Conservation (phyloP, 441 rosid species). For the Brassica balearica region DNA sequence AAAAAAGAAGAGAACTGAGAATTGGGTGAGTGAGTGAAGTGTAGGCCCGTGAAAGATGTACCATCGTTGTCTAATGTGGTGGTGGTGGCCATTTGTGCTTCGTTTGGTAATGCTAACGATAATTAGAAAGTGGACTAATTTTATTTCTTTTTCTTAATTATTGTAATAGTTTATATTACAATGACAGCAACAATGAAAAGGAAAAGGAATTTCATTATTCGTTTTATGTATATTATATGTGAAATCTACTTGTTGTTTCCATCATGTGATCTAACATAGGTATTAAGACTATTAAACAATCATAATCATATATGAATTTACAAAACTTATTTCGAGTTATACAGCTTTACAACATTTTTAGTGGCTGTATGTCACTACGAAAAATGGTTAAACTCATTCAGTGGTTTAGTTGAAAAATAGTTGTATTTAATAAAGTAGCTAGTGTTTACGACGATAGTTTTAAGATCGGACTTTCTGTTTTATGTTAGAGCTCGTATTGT, state of each 20-base stretch:
- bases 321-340: neutral
- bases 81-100: slow-evolving; percentile 43
- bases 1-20: neutral
- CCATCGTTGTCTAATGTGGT: slow-evolving; percentile 42
- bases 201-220: neutral
- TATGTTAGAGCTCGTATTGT: neutral
- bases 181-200: neutral
- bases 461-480: slow-evolving; percentile 7
- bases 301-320: slow-evolving; percentile 10
- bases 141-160: slow-evolving; percentile 6
- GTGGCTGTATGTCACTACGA: slow-evolving; percentile 28
- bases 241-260: slow-evolving; percentile 8
- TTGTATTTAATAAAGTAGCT: neutral
- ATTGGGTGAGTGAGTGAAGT: slow-evolving; percentile 38
- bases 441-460: neutral
- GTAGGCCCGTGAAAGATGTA: slow-evolving; percentile 35
- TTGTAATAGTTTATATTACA: slow-evolving; percentile 8
- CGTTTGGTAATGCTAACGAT: slow-evolving; percentile 44
- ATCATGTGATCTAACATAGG: slow-evolving; percentile 33
- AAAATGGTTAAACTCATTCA: neutral
- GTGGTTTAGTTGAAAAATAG: slow-evolving; percentile 15
- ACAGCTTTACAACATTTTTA: neutral
- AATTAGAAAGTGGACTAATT: slow-evolving; percentile 42
- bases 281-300: slow-evolving; percentile 7
- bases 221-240: slow-evolving; percentile 8